A percentile compares a stretch with the other conserved stretches of the same genome.
These are phyloP conservation scores for Colletotrichum viniferum DNA, from an alignment of 2,329 filamentous ascomycete species.

Conservation along the genomic window DNA sequence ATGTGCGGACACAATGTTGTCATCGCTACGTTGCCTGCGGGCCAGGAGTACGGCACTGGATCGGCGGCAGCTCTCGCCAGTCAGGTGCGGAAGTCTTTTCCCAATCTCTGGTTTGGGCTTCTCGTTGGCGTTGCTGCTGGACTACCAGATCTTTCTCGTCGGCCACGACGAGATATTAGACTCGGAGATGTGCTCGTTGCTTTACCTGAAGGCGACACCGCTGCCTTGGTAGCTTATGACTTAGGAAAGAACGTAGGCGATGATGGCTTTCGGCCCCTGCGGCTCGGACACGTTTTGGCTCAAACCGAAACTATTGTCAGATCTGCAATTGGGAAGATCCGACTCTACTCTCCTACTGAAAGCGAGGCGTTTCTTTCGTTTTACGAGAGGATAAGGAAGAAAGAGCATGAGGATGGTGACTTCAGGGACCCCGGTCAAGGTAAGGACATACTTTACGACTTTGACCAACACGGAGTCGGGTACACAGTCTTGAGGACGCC, in stretches of 20 bases:
- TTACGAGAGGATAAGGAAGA: too few species aligned
- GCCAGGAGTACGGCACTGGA: slow-evolving; percentile 37
- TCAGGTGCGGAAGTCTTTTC: slow-evolving; percentile 37
- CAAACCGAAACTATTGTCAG: slow-evolving; percentile 33
- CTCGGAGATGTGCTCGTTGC: slow-evolving; percentile 42
- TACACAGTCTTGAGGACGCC: too few species aligned
- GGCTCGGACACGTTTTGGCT: slow-evolving; percentile 26
- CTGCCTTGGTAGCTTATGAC: slow-evolving; percentile 35
- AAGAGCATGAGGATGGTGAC: background rate
- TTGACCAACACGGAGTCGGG: background rate
- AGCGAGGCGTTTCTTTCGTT: too few species aligned
- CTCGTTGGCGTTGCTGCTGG: slow-evolving; percentile 41
- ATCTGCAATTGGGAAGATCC: slow-evolving; percentile 37
- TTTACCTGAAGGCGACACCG: slow-evolving; percentile 25
- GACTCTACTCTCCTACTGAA: too few species aligned
- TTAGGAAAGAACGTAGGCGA: slow-evolving; percentile 34
- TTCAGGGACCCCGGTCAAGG: background rate
- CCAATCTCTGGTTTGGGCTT: slow-evolving; percentile 39
- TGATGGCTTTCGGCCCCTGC: slow-evolving; percentile 28
- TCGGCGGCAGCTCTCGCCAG: slow-evolving; percentile 36
- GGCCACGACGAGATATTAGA: slow-evolving; percentile 36
- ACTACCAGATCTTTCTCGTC: slow-evolving; percentile 29
- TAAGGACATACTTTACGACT: slow-evolving; percentile 27
- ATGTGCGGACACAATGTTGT: slow-evolving; percentile 39
- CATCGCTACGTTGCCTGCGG: slow-evolving; percentile 36